A percentile compares a stretch with the other conserved stretches of the same genome.
Evolutionary conservation across 2,329 filamentous ascomycete genomes (phyloP).

Genomic region (Sclerotiophoma versabilis): DNA sequence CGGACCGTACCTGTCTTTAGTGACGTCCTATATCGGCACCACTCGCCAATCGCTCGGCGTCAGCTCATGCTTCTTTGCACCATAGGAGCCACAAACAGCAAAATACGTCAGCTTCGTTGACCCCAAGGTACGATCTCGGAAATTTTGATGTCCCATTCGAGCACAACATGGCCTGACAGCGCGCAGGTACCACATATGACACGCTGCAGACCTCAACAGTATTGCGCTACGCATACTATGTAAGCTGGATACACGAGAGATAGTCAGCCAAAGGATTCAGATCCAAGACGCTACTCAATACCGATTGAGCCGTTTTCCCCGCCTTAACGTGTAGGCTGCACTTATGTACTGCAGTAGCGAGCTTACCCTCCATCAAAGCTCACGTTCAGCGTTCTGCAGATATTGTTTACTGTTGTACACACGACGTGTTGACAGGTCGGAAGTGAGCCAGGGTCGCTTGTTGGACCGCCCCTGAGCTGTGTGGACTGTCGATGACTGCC

Average conservation of each 20-base stretch:
- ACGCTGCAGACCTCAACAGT: conserved; percentile 13
- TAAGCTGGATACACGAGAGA: conserved; percentile 19
- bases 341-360: conserved; percentile 14
- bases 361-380: conserved; percentile 14
- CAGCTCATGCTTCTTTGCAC: conserved; percentile 19
- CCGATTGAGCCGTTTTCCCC: conserved; percentile 1
- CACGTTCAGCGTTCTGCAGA: conserved; percentile 5
- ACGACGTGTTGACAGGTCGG: conserved; percentile 16
- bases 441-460: conserved; percentile 10
- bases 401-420: conserved; percentile 11
- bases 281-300: background rate
- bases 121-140: background rate
- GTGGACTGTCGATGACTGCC: background rate
- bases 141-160: conserved; percentile 5
- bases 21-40: conserved; percentile 26
- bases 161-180: conserved; percentile 13
- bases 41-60: conserved; percentile 17
- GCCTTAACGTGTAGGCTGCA: conserved; percentile 7
- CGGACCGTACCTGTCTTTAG: conserved; percentile 4
- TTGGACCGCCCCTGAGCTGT: conserved; percentile 1
- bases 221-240: conserved; percentile 17
- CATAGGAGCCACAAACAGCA: conserved; percentile 18
- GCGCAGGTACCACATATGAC: conserved; percentile 23
- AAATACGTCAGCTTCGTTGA: conserved; percentile 8
- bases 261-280: conserved; percentile 1